Evolutionary conservation across 768 basidiomycete species (phyloP).

Genomic region (Lenzites betulinus): DNA sequence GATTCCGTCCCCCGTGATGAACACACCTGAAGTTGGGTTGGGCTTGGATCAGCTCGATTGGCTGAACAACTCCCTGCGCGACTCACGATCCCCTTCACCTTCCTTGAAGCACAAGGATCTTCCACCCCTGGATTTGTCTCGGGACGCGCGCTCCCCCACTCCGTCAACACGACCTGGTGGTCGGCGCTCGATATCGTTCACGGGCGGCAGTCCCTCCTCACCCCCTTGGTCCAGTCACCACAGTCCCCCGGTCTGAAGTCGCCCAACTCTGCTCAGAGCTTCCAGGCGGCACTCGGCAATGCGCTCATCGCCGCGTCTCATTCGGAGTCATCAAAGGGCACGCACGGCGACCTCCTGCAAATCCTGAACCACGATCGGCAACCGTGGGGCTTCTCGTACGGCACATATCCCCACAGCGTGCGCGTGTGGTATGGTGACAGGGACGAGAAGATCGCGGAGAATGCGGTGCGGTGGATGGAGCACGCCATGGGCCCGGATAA

Average conservation of each 20-base stretch:
- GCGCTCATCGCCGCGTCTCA: slow-evolving; percentile 94
- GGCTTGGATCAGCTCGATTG: slow-evolving; percentile 49
- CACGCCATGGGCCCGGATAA: slow-evolving; percentile 72
- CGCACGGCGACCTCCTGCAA: slow-evolving; percentile 86
- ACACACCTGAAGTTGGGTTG: slow-evolving; percentile 26
- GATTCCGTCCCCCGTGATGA: slow-evolving; percentile 9
- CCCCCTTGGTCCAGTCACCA: slow-evolving; percentile 39
- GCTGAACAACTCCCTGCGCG: slow-evolving; percentile 27
- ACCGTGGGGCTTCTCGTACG: slow-evolving; percentile 90
- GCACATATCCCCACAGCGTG: slow-evolving; percentile 72
- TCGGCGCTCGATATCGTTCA: slow-evolving; percentile 74
- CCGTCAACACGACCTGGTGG: slow-evolving; percentile 49
- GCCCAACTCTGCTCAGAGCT: slow-evolving; percentile 13
- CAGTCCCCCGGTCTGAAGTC: slow-evolving; percentile 41
- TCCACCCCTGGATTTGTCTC: slow-evolving; percentile 39
- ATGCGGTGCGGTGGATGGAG: slow-evolving; percentile 92
- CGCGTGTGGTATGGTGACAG: slow-evolving; percentile 92
- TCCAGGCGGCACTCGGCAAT: slow-evolving; percentile 77
- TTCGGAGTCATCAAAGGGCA: slow-evolving; percentile 90
- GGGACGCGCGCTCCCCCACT: slow-evolving; percentile 28
- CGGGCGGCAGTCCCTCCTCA: slow-evolving; percentile 52
- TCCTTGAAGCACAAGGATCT: slow-evolving; percentile 27
- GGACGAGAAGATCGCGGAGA: slow-evolving; percentile 92
- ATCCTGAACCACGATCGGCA: slow-evolving; percentile 90
- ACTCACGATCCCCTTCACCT: slow-evolving; percentile 27